A percentile compares a stretch with the other conserved stretches of the same genome.
Evolutionary conservation across 2,329 filamentous ascomycete genomes (phyloP).

Genomic region (Huntiella moniliformis): DNA sequence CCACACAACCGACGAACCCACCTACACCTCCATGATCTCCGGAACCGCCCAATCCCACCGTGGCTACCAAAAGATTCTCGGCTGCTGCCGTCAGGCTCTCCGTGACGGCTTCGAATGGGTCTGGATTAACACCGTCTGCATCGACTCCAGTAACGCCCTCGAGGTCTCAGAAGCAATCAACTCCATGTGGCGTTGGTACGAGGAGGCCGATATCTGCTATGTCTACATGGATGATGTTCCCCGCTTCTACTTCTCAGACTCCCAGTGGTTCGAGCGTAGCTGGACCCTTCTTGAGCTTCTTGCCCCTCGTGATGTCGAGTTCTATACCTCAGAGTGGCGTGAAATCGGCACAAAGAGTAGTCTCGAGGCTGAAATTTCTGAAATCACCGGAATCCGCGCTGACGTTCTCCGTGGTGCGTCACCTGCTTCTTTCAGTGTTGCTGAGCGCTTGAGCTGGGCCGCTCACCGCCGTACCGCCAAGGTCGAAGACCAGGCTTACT

Average conservation of each 20-base stretch:
- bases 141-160: conserved; percentile 16
- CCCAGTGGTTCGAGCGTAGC: conserved; percentile 15
- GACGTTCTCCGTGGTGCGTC: conserved; percentile 12
- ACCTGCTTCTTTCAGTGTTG: conserved; percentile 10
- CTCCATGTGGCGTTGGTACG: conserved; percentile 16
- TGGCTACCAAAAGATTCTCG: conserved; percentile 14
- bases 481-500: conserved; percentile 18
- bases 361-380: conserved; percentile 12
- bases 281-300: conserved; percentile 19
- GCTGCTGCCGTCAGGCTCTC: conserved; percentile 13
- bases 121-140: conserved; percentile 18
- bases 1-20: conserved; percentile 17
- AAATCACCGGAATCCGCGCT: conserved; percentile 14
- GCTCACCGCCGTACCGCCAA: conserved; percentile 15
- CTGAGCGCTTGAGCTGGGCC: conserved; percentile 16
- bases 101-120: conserved; percentile 15
- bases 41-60: conserved; percentile 4
- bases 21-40: conserved; percentile 13
- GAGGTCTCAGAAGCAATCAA: conserved; percentile 17
- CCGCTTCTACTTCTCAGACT: conserved; percentile 12
- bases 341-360: conserved; percentile 15
- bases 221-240: conserved; percentile 15
- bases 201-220: conserved; percentile 15
- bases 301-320: conserved; percentile 16
- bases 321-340: conserved; percentile 16